Conservation (phyloP, 805 yeast species). For the Vanderwaltozyma polyspora region DNA sequence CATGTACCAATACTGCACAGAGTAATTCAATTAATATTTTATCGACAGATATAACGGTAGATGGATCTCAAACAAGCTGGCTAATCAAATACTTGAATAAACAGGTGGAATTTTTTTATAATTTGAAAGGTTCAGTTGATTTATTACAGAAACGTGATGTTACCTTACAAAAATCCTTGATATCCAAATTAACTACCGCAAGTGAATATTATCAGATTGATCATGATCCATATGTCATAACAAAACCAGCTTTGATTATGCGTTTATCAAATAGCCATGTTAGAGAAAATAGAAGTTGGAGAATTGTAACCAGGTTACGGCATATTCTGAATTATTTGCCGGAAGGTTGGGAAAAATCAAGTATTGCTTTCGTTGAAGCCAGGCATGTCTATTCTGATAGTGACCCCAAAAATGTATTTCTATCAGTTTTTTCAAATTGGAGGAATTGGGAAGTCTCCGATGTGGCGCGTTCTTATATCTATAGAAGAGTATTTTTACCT, state of each 20-base stretch:
- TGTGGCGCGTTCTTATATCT: conserved; percentile 45
- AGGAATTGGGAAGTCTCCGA: conserved; percentile 82
- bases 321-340: conserved; percentile 60
- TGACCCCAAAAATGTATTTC: conserved; percentile 44
- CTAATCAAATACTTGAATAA: conserved; percentile 13
- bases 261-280: conserved; percentile 64
- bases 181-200: conserved; percentile 36
- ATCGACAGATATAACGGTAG: conserved; percentile 24
- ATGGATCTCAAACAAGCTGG: conserved; percentile 30
- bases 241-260: conserved; percentile 76
- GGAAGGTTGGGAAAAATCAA: conserved; percentile 31
- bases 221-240: conserved; percentile 81
- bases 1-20: conserved; percentile 10
- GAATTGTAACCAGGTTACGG: conserved; percentile 64
- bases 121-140: conserved; percentile 5
- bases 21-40: conserved; percentile 20
- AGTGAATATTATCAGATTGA: conserved; percentile 43
- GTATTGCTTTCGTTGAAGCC: conserved; percentile 7
- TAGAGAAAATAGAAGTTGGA: conserved; percentile 80
- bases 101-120: conserved; percentile 4
- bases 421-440: conserved; percentile 62
- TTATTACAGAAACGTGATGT: conserved; percentile 5
- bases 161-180: conserved; percentile 25
- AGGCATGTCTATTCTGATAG: conserved; percentile 36
- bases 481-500: conserved; percentile 38